Evolutionary conservation across 495 filamentous ascomycete genomes (phyloP), one percentile per base, ranked within the genome.

Genomic region (Penicillium egyptiacum): DNA sequence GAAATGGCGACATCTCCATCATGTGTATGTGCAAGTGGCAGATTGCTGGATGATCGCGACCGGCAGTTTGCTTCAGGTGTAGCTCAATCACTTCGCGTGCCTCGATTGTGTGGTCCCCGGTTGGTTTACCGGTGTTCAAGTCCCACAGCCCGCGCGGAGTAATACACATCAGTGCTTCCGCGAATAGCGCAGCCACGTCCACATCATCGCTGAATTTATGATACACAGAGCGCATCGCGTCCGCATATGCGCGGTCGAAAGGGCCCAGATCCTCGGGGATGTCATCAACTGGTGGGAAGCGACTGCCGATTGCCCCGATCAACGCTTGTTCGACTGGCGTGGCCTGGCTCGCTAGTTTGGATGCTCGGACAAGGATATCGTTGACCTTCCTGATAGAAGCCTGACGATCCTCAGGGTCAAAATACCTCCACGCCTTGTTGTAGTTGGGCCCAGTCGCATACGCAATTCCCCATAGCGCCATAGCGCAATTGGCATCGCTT

Each of bases 401-500:
- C 16, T 5, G 26, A 2, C 16, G 46, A 33, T 33, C 46, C 14
- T 20, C 9, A 3, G 16, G 46, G 14, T 48, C 46, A 28, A 52
- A 52, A 2, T 4, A 28, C 8, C 6, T 26, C 49, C 49, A 52
- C 2, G 49, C 35, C 22, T 52, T 52, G 14, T 52, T 52, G 49
- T 52, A 52, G 4, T 52, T 52, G 0, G 49, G 49, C 12, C 49
- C 49, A 0, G 23, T 4, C 5, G 49, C 49, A 5, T 52, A 52
- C 0, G 49, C 49, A 2, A 47, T 5, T 37, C 53, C 53, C 53
- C 53, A 55, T 2, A 25, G 19, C 4, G 53, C 53, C 14, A 47
- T 47, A 0, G 12, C 53, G 20, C 59, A 62, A 8, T 46, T 23
- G 16, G 48, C 28, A 23, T 62, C 59, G 39, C 42, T 23, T 19